phyloP scores from a whole-genome alignment of 2,329 filamentous ascomycete species.

The Hymenoscyphus infarciens region DNA sequence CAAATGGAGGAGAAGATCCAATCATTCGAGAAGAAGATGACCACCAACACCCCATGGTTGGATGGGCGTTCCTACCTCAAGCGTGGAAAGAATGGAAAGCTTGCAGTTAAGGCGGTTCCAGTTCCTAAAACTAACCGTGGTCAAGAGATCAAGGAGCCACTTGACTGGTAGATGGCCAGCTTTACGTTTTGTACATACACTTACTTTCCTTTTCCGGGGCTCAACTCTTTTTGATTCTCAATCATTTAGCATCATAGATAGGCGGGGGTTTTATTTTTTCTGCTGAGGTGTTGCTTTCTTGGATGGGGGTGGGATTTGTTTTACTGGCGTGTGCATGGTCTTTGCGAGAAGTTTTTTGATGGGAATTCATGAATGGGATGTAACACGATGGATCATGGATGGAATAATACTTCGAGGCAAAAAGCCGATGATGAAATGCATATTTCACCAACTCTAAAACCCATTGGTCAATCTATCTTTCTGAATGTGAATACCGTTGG shows the following conservation, averaged over 20 bases:
- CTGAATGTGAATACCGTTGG: too few relatives aligned
- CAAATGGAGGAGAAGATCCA: constrained; percentile 87
- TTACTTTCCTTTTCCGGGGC: background rate
- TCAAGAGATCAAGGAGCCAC: constrained; percentile 75
- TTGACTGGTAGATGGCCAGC: constrained; percentile 67
- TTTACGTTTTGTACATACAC: background rate
- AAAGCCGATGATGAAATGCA: background rate
- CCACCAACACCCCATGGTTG: constrained; percentile 80
- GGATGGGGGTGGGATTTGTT: constrained; percentile 2
- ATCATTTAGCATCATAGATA: constrained; percentile 2
- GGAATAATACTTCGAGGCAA: background rate
- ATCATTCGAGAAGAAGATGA: constrained; percentile 75
- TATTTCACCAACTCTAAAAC: background rate
- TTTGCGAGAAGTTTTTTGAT: background rate
- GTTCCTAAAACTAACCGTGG: constrained; percentile 88
- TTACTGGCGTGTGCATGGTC: background rate
- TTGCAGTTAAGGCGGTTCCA: constrained; percentile 58
- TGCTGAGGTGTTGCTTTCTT: constrained; percentile 2
- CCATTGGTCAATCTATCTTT: too few relatives aligned
- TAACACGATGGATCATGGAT: background rate
- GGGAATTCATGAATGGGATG: background rate
- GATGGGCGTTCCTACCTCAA: constrained; percentile 81
- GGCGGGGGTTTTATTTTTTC: background rate
- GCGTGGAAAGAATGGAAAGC: constrained; percentile 51
- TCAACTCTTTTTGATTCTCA: constrained; percentile 2